Conservation (phyloP, 306 rosid species). For the Cucurbita ficifolia region DNA sequence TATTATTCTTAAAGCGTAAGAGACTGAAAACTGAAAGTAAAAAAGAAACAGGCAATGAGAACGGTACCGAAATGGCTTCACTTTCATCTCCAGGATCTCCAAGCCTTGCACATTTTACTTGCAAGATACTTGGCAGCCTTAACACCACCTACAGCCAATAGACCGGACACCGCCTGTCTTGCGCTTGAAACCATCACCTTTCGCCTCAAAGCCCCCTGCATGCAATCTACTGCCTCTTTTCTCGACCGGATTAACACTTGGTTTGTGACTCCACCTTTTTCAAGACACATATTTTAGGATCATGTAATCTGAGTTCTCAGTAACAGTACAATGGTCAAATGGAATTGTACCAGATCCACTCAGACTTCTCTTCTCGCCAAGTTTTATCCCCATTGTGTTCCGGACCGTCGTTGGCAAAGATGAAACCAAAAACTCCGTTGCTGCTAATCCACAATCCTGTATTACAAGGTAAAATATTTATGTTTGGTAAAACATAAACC, state of each 20-base stretch:
- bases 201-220: slow-evolving; percentile 48
- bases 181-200: slow-evolving; percentile 79
- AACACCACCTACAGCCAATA: slow-evolving; percentile 60
- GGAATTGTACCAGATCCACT: slow-evolving; percentile 38
- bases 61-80: neutral
- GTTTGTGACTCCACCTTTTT: slow-evolving; percentile 28
- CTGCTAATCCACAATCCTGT: slow-evolving; percentile 52
- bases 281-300: too few relatives aligned
- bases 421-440: slow-evolving; percentile 40
- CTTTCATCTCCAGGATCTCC: slow-evolving; percentile 47
- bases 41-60: neutral
- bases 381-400: slow-evolving; percentile 40
- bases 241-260: slow-evolving; percentile 35
- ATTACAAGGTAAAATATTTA: slow-evolving; percentile 9
- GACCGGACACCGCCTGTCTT: slow-evolving; percentile 75
- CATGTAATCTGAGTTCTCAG: neutral
- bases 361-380: slow-evolving; percentile 25
- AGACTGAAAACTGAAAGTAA: neutral
- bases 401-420: slow-evolving; percentile 49
- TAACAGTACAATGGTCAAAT: neutral
- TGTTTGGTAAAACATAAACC: neutral
- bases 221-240: slow-evolving; percentile 60
- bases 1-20: neutral
- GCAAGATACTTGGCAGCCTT: slow-evolving; percentile 50
- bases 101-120: slow-evolving; percentile 56